Evolutionary conservation across 768 basidiomycete species (phyloP).

Genomic region (Rhizopogon salebrosus): DNA sequence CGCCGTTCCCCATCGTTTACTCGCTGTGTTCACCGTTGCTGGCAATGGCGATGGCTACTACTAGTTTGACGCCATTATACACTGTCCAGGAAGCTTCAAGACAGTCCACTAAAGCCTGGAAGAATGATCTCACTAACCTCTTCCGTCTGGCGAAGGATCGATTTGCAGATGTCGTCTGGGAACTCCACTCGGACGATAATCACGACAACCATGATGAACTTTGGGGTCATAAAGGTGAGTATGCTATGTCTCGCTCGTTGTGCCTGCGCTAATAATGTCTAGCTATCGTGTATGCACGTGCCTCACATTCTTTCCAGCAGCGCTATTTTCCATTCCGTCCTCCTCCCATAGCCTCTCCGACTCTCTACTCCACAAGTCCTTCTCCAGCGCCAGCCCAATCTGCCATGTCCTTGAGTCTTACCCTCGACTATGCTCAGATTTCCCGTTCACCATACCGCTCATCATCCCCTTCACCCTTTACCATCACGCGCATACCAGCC

Average conservation of each 20-base stretch:
- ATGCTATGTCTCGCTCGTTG: background rate
- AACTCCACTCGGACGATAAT: slow-evolving; percentile 49
- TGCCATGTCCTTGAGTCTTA: slow-evolving; percentile 50
- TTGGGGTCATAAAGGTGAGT: slow-evolving; percentile 93
- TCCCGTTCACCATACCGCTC: slow-evolving; percentile 44
- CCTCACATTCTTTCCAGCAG: slow-evolving; percentile 86
- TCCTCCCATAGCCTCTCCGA: slow-evolving; percentile 45
- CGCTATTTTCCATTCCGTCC: slow-evolving; percentile 82
- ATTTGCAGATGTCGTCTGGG: slow-evolving; percentile 98
- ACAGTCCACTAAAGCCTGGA: slow-evolving; percentile 72
- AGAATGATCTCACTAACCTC: slow-evolving; percentile 69
- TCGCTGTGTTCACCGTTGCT: background rate
- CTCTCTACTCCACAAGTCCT: slow-evolving; percentile 44
- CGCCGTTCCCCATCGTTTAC: background rate
- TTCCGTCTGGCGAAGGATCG: slow-evolving; percentile 84
- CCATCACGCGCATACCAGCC: slow-evolving; percentile 57
- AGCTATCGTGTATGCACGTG: slow-evolving; percentile 95
- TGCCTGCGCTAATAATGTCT: background rate
- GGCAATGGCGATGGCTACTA: slow-evolving; percentile 3
- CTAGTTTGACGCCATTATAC: slow-evolving; percentile 35
- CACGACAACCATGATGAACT: slow-evolving; percentile 55
- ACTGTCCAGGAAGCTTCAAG: slow-evolving; percentile 57
- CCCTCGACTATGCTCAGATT: slow-evolving; percentile 34
- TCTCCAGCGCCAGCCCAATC: slow-evolving; percentile 53
- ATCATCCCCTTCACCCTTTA: slow-evolving; percentile 40